Conservation (phyloP, 2,329 filamentous ascomycete species). For the Hypoxylon sp. region DNA sequence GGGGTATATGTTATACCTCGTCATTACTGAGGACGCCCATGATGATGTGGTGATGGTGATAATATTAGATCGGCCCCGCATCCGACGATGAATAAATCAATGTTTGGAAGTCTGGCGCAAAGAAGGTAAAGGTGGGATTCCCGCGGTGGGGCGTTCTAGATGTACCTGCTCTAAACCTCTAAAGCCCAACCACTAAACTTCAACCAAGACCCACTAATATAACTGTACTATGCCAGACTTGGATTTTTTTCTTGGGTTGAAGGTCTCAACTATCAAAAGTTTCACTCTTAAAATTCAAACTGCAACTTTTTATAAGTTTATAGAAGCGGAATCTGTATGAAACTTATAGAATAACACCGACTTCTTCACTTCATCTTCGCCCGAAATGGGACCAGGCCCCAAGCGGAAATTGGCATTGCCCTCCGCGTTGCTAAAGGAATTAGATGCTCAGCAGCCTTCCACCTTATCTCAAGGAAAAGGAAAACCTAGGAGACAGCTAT, state of each 20-base stretch:
- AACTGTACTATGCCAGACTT: neutral
- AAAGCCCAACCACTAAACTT: too few species aligned
- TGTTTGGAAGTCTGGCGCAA: neutral
- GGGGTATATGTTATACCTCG: constrained; percentile 56
- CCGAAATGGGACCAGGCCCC: constrained; percentile 42
- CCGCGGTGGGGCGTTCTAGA: constrained; percentile 29
- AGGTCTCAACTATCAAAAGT: neutral
- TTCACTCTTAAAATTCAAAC: too few species aligned
- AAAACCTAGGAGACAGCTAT: constrained; percentile 35
- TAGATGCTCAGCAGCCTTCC: constrained; percentile 47
- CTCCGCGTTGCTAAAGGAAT: constrained; percentile 53
- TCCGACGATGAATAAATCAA: constrained; percentile 4
- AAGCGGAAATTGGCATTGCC: constrained; percentile 54
- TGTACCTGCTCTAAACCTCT: too few species aligned
- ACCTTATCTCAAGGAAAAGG: constrained; percentile 26
- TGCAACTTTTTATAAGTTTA: too few species aligned
- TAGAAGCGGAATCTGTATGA: too few species aligned
- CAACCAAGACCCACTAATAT: too few species aligned
- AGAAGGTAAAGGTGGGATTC: constrained; percentile 15
- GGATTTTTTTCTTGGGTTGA: neutral
- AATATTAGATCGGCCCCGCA: constrained; percentile 13
- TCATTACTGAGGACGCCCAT: constrained; percentile 66
- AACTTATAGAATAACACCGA: too few species aligned
- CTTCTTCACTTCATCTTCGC: too few species aligned
- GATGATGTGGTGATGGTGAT: constrained; percentile 22